These are phyloP conservation scores for Pythium apleroticum DNA, from an alignment of 352 stramenopile genomes.

Conservation along the genomic window DNA sequence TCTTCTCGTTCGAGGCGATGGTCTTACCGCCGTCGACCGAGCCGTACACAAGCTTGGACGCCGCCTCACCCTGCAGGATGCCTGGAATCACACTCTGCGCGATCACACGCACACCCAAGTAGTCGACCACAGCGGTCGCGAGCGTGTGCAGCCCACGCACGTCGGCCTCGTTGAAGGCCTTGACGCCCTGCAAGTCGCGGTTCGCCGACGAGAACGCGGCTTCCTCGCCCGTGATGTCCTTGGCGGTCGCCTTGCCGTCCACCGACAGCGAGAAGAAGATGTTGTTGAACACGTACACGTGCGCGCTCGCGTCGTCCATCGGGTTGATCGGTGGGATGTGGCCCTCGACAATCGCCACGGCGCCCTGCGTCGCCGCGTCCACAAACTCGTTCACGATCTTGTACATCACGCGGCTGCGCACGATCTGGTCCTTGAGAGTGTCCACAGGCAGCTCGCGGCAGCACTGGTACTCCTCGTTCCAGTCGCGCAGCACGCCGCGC, in stretches of 20 bases:
- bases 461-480: constrained; percentile 97
- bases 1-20: constrained; percentile 89
- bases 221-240: constrained; percentile 73
- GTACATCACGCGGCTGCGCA: constrained; percentile 92
- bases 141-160: constrained; percentile 91
- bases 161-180: constrained; percentile 91
- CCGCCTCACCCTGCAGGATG: constrained; percentile 94
- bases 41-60: constrained; percentile 94
- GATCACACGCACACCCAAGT: constrained; percentile 92
- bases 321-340: constrained; percentile 96
- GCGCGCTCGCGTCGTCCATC: constrained; percentile 90
- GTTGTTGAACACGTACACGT: constrained; percentile 98
- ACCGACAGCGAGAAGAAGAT: constrained; percentile 96
- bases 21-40: constrained; percentile 92
- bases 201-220: constrained; percentile 86
- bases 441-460: constrained; percentile 77
- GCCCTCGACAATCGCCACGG: constrained; percentile 93
- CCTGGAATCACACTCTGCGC: constrained; percentile 95
- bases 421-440: constrained; percentile 88
- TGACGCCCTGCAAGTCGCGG: constrained; percentile 88
- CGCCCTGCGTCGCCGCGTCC: constrained; percentile 86
- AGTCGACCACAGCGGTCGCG: constrained; percentile 94
- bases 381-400: constrained; percentile 96
- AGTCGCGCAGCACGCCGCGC: constrained; percentile 91
- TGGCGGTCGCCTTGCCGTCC: constrained; percentile 65